Conservation (phyloP, 1,284 basidiomycete species). For the Ceraceosorus bombacis region DNA sequence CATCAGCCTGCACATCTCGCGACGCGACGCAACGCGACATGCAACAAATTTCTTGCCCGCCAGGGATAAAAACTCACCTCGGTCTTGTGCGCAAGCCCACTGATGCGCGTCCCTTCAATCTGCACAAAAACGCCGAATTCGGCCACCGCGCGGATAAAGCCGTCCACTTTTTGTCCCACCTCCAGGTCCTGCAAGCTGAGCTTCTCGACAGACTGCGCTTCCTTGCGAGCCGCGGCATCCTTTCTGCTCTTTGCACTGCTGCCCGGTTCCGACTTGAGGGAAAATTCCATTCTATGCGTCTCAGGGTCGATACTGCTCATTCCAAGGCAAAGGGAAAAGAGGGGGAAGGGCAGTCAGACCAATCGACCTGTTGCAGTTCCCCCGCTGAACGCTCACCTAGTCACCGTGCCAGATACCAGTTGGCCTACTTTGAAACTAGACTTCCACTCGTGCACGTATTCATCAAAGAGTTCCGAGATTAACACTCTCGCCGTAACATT, state of each 20-base stretch:
- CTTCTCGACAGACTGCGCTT: conserved; percentile 9
- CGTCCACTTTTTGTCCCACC: conserved; percentile 48
- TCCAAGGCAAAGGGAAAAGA: conserved; percentile 52
- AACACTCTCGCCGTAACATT: conserved; percentile 81
- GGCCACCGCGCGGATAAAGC: conserved; percentile 56
- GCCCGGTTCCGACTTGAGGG: conserved; percentile 57
- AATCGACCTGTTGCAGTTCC: background rate
- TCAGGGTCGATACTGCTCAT: conserved; percentile 1
- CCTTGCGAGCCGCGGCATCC: conserved; percentile 10
- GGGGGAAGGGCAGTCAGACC: conserved; percentile 35
- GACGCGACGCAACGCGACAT: too few species aligned
- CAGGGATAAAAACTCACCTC: conserved; percentile 18
- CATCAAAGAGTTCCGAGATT: conserved; percentile 68
- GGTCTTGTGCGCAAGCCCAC: conserved; percentile 81
- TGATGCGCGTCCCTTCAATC: conserved; percentile 72
- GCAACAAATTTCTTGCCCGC: background rate
- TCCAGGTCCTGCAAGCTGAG: conserved; percentile 23
- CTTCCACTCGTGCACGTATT: conserved; percentile 94
- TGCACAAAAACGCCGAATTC: conserved; percentile 86
- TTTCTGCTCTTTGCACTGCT: conserved; percentile 53
- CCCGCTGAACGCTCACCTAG: conserved; percentile 55
- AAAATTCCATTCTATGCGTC: conserved; percentile 72
- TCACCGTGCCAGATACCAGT: conserved; percentile 74
- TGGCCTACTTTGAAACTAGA: conserved; percentile 70
- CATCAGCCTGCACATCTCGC: too few species aligned